Evolutionary conservation across 345 rosid species (phyloP), one percentile per base, ranked within the genome.

Genomic region (Acer saccharum): DNA sequence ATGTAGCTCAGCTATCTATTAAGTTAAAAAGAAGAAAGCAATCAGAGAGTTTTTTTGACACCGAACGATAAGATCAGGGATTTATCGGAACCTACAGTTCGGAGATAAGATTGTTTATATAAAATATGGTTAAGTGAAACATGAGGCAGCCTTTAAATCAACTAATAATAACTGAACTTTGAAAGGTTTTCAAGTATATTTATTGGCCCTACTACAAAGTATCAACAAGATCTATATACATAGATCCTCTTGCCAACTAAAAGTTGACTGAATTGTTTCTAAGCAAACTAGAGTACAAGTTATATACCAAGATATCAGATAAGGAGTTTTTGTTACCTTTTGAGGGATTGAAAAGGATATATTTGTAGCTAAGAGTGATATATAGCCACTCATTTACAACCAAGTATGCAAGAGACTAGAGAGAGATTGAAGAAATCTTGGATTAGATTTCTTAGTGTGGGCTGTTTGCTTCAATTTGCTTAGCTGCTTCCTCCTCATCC

Each of bases 371-470:
- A 20, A 58, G 61, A 32, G 39, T 18, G 71, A 72, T 48, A 74
- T 63, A 69, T 63, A 77, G 78, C 69, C 60, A 74, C 81, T 72
- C 68, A 79, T 62, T 85, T 74, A 77, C 80, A 77, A 29, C 83
- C 88, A 86, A 77, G 75, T 55, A 74, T 65, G 73, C 54, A 74
- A 75, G 66, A 77, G 80, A 79, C 54, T 76, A 75, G 66, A 77
- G 80, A 79, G 73, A 13, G 71, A 64, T 66, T 48, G 77, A 76
- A 25, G 77, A 76, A 25, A 77, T 83, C 82, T 65, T 80, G 85
- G 81, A 82, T 84, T 66, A 80, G 88, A 87, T 82, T 76, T 84
- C 82, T 65, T 62, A 77, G 77, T 65, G 81, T 79, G 84, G 82
- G 81, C 76, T 78, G 73, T 75, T 78, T 55, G 10, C 11, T n/a